Conservation (phyloP, 2,329 filamentous ascomycete species). For the Pleurostoma richardsiae region DNA sequence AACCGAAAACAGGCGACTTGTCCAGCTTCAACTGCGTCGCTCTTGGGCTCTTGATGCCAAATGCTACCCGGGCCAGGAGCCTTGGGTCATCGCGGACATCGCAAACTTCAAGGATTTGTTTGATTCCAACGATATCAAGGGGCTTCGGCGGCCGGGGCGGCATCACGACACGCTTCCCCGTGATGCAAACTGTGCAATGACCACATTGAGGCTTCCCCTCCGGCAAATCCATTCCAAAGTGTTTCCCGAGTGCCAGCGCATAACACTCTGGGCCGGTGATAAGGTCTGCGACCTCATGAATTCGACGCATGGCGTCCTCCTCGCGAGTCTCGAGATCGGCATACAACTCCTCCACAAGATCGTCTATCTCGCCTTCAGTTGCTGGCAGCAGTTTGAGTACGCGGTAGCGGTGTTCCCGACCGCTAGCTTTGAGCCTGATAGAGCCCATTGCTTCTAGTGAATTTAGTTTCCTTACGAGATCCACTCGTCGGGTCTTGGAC, state of each 20-base stretch:
- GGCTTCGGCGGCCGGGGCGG: conserved; percentile 29
- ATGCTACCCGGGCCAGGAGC: conserved; percentile 54
- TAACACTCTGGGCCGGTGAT: conserved; percentile 49
- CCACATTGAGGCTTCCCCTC: conserved; percentile 40
- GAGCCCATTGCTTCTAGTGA: conserved; percentile 41
- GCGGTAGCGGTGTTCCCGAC: conserved; percentile 49
- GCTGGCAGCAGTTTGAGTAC: conserved; percentile 41
- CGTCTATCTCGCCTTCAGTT: conserved; percentile 31
- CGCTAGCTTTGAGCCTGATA: conserved; percentile 46
- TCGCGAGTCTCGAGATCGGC: conserved; percentile 46
- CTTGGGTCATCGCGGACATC: conserved; percentile 50
- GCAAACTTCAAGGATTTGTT: conserved; percentile 35
- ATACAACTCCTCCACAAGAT: conserved; percentile 41
- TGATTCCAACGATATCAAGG: conserved; percentile 33
- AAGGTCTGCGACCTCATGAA: conserved; percentile 44
- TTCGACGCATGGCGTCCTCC: conserved; percentile 44
- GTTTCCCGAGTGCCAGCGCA: conserved; percentile 42
- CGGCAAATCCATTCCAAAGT: conserved; percentile 52
- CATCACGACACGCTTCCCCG: conserved; percentile 28
- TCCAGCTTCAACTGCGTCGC: conserved; percentile 42
- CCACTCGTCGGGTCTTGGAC: conserved; percentile 30
- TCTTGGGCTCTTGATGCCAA: conserved; percentile 56
- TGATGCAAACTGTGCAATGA: conserved; percentile 47
- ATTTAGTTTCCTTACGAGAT: conserved; percentile 50
- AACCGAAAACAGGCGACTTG: conserved; percentile 40